phyloP scores from a whole-genome alignment of 129 eudicot genomes.

The Chrysanthemum lavandulifolium region DNA sequence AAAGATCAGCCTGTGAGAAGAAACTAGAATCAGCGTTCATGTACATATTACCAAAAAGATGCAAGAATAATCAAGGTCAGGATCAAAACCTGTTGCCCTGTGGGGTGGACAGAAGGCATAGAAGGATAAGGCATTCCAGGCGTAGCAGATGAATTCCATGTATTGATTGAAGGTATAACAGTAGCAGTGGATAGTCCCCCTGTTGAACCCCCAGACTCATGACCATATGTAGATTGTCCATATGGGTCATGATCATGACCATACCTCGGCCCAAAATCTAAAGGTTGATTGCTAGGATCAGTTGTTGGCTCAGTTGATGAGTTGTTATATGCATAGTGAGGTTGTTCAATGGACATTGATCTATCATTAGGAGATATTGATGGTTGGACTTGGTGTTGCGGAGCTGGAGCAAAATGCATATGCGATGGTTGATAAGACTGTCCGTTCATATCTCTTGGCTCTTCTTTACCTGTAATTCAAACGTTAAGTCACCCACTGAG shows the following conservation, averaged over 20 bases:
- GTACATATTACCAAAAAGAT: constrained; percentile 1
- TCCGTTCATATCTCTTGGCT: constrained; percentile 44
- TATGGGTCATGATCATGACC: constrained; percentile 54
- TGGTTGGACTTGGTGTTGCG: constrained; percentile 50
- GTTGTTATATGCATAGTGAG: constrained; percentile 51
- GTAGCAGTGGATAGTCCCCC: too few species aligned
- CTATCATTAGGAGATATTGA: constrained; percentile 44
- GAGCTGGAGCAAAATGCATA: constrained; percentile 42
- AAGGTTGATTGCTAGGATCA: constrained; percentile 73
- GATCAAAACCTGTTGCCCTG: constrained; percentile 61
- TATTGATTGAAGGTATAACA: too few species aligned
- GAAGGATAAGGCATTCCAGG: constrained; percentile 58
- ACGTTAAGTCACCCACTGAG: constrained; percentile 36
- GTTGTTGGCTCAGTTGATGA: constrained; percentile 42
- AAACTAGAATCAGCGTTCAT: constrained; percentile 12
- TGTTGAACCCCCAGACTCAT: too few species aligned
- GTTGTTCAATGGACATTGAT: constrained; percentile 46
- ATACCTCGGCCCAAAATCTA: constrained; percentile 58
- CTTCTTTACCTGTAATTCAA: constrained; percentile 68
- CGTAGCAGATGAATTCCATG: constrained; percentile 25
- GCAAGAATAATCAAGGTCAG: constrained; percentile 16
- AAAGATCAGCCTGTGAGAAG: constrained; percentile 61
- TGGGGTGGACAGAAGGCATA: constrained; percentile 40
- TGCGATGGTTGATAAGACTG: constrained; percentile 44
- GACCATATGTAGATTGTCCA: constrained; percentile 15